These are phyloP conservation scores for Microsporum audouinii DNA, from an alignment of 2,329 filamentous ascomycete species.

Conservation along the genomic window DNA sequence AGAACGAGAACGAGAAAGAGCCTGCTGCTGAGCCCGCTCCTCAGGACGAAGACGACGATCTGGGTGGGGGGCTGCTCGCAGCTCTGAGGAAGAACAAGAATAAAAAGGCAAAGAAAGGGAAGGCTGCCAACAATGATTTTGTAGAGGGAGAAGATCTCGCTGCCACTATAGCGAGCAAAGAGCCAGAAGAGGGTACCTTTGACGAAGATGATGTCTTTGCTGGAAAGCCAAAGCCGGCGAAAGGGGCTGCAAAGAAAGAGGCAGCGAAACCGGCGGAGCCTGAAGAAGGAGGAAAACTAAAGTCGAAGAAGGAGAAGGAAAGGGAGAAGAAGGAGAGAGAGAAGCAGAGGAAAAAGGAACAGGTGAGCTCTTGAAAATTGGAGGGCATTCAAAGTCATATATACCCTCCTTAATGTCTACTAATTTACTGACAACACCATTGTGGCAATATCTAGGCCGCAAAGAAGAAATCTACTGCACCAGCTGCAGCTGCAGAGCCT, in stretches of 20 bases:
- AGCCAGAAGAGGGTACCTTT: constrained; percentile 66
- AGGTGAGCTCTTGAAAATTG: constrained; percentile 45
- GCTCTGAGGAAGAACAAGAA: constrained; percentile 70
- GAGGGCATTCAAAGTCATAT: not conserved
- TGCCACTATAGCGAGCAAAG: constrained; percentile 50
- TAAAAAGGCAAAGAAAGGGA: constrained; percentile 86
- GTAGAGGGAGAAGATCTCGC: constrained; percentile 55
- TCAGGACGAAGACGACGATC: constrained; percentile 35
- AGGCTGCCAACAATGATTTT: constrained; percentile 58
- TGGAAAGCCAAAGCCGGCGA: constrained; percentile 44
- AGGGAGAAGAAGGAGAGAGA: constrained; percentile 96
- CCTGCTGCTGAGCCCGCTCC: not conserved
- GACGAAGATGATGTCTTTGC: constrained; percentile 85
- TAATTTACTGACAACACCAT: constrained; percentile 6
- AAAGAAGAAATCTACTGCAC: constrained; percentile 61
- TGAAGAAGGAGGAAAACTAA: constrained; percentile 53
- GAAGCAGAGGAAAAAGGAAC: constrained; percentile 97
- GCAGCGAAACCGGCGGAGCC: constrained; percentile 37
- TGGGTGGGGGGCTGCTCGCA: constrained; percentile 61
- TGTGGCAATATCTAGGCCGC: constrained; percentile 47
- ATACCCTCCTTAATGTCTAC: not conserved
- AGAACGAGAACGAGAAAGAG: not conserved
- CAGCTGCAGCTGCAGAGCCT: constrained; percentile 40
- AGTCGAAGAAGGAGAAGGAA: constrained; percentile 98
- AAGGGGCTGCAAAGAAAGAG: constrained; percentile 46